These are phyloP conservation scores for Amanita rubescens DNA, from an alignment of 768 basidiomycete species.

Conservation along the genomic window DNA sequence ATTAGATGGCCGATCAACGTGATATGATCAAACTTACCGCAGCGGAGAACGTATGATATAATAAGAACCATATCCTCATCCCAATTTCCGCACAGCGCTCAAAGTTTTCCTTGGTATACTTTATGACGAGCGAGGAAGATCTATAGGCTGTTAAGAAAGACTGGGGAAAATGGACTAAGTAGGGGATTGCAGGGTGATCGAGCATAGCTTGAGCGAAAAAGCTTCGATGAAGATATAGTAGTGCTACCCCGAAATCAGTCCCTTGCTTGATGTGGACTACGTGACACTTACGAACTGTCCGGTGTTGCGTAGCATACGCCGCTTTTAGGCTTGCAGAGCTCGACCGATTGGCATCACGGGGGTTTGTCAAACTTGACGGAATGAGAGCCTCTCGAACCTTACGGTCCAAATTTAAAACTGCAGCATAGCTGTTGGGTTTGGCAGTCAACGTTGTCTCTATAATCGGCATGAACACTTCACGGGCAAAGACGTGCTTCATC, in stretches of 20 bases:
- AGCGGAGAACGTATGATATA: constrained; percentile 62
- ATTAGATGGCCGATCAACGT: no score
- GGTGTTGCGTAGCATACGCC: constrained; percentile 41
- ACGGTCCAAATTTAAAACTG: constrained; percentile 56
- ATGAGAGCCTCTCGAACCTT: constrained; percentile 64
- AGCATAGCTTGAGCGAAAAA: constrained; percentile 69
- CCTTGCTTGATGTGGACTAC: constrained; percentile 63
- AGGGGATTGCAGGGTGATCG: constrained; percentile 66
- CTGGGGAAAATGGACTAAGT: constrained; percentile 64
- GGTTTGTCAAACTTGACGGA: no score
- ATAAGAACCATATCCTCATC: constrained; percentile 62
- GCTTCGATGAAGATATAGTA: constrained; percentile 64
- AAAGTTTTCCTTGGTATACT: constrained; percentile 63
- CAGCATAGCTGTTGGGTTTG: constrained; percentile 59
- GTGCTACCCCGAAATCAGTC: constrained; percentile 46
- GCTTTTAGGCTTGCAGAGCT: constrained; percentile 50
- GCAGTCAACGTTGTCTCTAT: constrained; percentile 70
- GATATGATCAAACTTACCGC: no score
- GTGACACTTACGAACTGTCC: constrained; percentile 54
- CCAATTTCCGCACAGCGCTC: constrained; percentile 53
- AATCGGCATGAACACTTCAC: constrained; percentile 61
- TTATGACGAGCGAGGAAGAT: no score
- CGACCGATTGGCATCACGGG: no score
- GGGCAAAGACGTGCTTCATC: constrained; percentile 65
- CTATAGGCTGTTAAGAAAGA: constrained; percentile 71